Evolutionary conservation across 2,329 filamentous ascomycete genomes (phyloP), one percentile per base, ranked within the genome.

Genomic region (Cadophora sp.): DNA sequence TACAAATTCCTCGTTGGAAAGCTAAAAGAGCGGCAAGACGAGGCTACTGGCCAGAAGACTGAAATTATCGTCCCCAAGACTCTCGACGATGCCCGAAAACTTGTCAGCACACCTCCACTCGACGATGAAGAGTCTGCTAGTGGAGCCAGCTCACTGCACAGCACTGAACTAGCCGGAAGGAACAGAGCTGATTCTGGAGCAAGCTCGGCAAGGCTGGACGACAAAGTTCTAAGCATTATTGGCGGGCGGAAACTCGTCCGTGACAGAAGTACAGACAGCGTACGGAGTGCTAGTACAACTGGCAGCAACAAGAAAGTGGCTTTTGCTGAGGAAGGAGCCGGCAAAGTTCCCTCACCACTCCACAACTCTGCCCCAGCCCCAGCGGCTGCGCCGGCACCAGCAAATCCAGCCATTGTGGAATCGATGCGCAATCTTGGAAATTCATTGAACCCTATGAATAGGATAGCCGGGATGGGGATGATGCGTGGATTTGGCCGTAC

Each of bases 1-100:
- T 97, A 97, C 81, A 96, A 94, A 69, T 97, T 98, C 78, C 83
- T 99, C 27, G 89, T 99, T 65, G 95, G 95, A 19, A 92, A 94
- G 73, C 84, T 97, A 24, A 93, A 92, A 70, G 94, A 97, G 78
- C 84, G 89, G 73, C 81, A 88, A 77, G 79, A 84, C 73, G 75
- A 80, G 74, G 77, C 79, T 1, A 79, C 80, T 31, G 79, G 80
- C 6, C 80, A 81, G 26, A 79, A 80, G 55, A 81, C 85, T 19
- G 85, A 89, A 2, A 80, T 88, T 7, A 77, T 84, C 50, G 85
- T 97, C 0, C 96, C 96, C 1, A 95, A 93, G 75, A 99, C 96
- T 1, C 83, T 99, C 0, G 96, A 97, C 74, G 96, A 99, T 76
- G 96, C 95, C 19, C 87, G 94, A 58, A 95, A 94, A 78, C 86